A percentile compares a stretch with the other conserved stretches of the same genome.
Conservation (phyloP, 495 filamentous ascomycete genomes). For the Tuber magnatum region DNA sequence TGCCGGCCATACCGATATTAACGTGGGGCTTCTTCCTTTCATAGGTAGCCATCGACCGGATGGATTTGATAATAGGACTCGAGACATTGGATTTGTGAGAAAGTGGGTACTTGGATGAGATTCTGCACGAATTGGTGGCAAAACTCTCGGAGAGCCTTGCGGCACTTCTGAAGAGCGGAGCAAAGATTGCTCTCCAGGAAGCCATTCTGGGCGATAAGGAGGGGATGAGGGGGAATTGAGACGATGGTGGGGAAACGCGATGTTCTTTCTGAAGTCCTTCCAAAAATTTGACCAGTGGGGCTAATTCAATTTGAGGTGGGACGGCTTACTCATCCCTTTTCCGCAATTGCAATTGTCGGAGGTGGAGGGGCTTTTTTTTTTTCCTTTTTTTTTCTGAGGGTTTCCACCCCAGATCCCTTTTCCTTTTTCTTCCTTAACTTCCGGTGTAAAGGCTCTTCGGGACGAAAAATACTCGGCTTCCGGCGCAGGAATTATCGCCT, state of each 20-base stretch:
- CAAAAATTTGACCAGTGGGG: conserved; percentile 2
- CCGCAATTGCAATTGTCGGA: neutral
- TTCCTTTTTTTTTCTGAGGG: neutral
- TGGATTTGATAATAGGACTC: conserved; percentile 33
- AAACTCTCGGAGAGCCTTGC: conserved; percentile 31
- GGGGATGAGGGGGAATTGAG: conserved; percentile 22
- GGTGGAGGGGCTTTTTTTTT: neutral
- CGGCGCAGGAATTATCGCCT: neutral
- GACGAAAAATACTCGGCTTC: neutral
- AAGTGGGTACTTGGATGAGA: conserved; percentile 18
- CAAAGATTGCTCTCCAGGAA: conserved; percentile 41
- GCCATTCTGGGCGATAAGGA: conserved; percentile 37
- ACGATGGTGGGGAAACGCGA: conserved; percentile 19
- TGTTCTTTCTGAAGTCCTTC: conserved; percentile 20
- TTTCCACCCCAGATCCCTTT: neutral
- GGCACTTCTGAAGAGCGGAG: conserved; percentile 34
- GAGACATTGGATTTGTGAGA: conserved; percentile 21
- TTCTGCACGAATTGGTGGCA: conserved; percentile 27
- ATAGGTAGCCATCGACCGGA: conserved; percentile 52
- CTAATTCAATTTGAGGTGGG: neutral
- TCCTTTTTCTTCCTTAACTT: neutral
- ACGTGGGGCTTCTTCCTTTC: conserved; percentile 94
- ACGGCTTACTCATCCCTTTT: neutral
- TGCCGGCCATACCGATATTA: conserved; percentile 69
- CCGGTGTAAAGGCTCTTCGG: neutral